Evolutionary conservation across 495 filamentous ascomycete genomes (phyloP), one percentile per base, ranked within the genome.

Genomic region (Tuber calosporum): DNA sequence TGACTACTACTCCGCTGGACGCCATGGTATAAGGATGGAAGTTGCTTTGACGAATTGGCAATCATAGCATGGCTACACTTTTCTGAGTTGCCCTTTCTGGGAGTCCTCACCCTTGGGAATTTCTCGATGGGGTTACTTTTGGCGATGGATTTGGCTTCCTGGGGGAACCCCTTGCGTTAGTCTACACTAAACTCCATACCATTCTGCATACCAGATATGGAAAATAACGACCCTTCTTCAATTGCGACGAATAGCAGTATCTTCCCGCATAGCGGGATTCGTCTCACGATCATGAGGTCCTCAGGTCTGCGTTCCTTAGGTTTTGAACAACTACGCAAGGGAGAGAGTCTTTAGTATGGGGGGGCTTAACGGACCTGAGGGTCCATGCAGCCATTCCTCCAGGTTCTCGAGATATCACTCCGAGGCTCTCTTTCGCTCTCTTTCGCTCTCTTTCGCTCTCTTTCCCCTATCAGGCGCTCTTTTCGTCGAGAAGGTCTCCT

Each of bases 1-100:
- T 70, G 84, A 88, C 75, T 89, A 90, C 80, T 89, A 90, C 79
- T 86, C 85, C 58, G 83, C 83, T 79, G 87, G 87, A 66, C 83
- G 88, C 62, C 85, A 84, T 48, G 87, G 85, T 6, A 84, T 89
- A 69, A 85, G 82, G 76, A 89, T 90, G 87, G 82, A 83, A 72
- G 80, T 86, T 67, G 39, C 73, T 22, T 72, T 70, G 42, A 22
- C 69, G 38, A 69, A 73, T 74, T 74, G 43, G 62, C 71, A 72
- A 58, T 74, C 19, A 53, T 48, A 19, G 0, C 53, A 62, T 7
- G 53, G 53, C 53, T 62, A 34, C 30, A 17, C 13, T 62, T 34
- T 34, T 7, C n/a, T 19, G 20, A 69, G 67, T 42, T 69, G 6
- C 9, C 30, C 67, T 38, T 38, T 38, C 67, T 69, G 20, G 11